phyloP scores from a whole-genome alignment of 805 yeast species.

The Zygotorulaspora florentina region DNA sequence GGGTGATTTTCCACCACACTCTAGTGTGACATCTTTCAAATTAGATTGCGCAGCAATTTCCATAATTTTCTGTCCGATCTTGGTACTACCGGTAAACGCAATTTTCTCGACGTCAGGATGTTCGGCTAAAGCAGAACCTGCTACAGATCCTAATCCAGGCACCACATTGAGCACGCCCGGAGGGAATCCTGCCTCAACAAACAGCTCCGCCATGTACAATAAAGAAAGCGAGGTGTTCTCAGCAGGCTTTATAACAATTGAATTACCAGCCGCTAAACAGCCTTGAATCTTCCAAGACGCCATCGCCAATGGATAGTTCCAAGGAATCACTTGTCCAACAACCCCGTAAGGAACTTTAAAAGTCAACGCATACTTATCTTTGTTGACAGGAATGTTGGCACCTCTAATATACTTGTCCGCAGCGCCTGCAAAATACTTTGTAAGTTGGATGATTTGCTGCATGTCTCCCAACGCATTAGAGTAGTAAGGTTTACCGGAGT shows the following conservation, averaged over 20 bases:
- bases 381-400: conserved; percentile 53
- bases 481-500: conserved; percentile 51
- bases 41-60: conserved; percentile 36
- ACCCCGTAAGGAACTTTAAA: conserved; percentile 48
- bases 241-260: conserved; percentile 42
- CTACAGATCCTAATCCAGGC: conserved; percentile 39
- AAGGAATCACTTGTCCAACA: conserved; percentile 45
- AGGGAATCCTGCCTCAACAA: conserved; percentile 42
- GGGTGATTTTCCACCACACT: conserved; percentile 47
- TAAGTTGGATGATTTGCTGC: conserved; percentile 47
- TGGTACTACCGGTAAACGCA: conserved; percentile 50
- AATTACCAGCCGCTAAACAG: conserved; percentile 50
- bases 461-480: conserved; percentile 54
- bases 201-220: conserved; percentile 37
- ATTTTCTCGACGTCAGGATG: conserved; percentile 43
- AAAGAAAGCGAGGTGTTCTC: conserved; percentile 45
- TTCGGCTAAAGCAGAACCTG: conserved; percentile 39
- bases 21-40: conserved; percentile 42
- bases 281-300: conserved; percentile 45
- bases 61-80: conserved; percentile 40
- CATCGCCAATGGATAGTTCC: conserved; percentile 48
- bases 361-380: conserved; percentile 47
- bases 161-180: conserved; percentile 44
- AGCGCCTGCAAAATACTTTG: conserved; percentile 64
- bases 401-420: conserved; percentile 60